phyloP scores from a whole-genome alignment of 495 filamentous ascomycete species.

The Penicillium ucsense region DNA sequence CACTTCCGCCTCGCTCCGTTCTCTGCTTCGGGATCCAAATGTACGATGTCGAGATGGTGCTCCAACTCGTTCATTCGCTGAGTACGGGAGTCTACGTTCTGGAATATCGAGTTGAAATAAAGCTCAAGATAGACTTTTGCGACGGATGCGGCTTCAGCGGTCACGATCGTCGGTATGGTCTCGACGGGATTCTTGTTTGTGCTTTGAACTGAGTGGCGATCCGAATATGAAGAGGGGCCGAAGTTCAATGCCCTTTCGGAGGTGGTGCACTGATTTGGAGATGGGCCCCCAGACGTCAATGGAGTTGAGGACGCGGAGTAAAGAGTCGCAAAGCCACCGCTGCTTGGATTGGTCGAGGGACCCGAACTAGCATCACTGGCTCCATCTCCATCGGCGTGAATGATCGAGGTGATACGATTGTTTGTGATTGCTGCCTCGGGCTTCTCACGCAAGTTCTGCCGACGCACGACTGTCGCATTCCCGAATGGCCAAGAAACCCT shows the following conservation, averaged over 20 bases:
- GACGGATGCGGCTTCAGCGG: constrained; percentile 65
- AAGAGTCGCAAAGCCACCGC: constrained; percentile 21
- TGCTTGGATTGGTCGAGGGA: constrained; percentile 28
- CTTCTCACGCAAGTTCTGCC: constrained; percentile 32
- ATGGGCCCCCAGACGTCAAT: constrained; percentile 25
- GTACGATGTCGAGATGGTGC: constrained; percentile 41
- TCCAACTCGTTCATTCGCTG: constrained; percentile 62
- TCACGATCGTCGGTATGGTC: constrained; percentile 52
- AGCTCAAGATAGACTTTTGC: constrained; percentile 84
- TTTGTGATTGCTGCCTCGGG: constrained; percentile 20
- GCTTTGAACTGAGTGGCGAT: neutral
- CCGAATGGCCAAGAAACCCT: constrained; percentile 42
- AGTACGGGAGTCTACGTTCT: constrained; percentile 46
- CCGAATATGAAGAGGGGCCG: too few species aligned
- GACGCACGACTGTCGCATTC: constrained; percentile 45
- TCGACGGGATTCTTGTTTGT: constrained; percentile 10
- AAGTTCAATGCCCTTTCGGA: too few species aligned
- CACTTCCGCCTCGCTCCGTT: constrained; percentile 47
- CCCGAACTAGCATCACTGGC: constrained; percentile 30
- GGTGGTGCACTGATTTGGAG: neutral
- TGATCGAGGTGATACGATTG: neutral
- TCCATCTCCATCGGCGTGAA: constrained; percentile 16
- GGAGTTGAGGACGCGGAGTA: constrained; percentile 30
- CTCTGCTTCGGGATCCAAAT: constrained; percentile 47
- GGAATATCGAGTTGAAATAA: constrained; percentile 60